Evolutionary conservation across 129 eudicot species (phyloP).

Genomic region (Escallonia rubra): DNA sequence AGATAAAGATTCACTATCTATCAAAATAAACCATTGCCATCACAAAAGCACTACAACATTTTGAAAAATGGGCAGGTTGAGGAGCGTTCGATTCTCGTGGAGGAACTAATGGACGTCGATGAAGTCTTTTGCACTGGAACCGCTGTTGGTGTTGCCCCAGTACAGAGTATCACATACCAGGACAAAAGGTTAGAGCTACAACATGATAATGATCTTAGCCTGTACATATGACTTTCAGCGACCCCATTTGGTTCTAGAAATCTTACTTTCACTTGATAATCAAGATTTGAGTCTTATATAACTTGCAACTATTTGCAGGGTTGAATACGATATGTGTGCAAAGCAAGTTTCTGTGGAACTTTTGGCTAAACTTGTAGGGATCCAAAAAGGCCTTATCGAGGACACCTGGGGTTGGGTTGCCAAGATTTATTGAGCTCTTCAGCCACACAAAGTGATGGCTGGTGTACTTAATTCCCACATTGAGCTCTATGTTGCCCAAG

Average conservation of each 20-base stretch:
- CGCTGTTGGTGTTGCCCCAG: conserved; percentile 18
- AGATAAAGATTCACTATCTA: no score
- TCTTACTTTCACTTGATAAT: background rate
- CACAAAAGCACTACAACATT: no score
- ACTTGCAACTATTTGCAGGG: background rate
- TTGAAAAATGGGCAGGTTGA: conserved; percentile 7
- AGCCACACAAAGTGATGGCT: no score
- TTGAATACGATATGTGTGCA: background rate
- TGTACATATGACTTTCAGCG: no score
- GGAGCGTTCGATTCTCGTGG: conserved; percentile 7
- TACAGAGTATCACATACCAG: conserved; percentile 20
- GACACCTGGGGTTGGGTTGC: background rate
- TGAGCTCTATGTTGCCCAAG: no score
- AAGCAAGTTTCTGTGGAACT: background rate
- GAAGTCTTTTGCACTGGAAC: conserved; percentile 34
- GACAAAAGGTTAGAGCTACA: conserved; percentile 8
- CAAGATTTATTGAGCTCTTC: background rate
- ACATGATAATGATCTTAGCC: no score
- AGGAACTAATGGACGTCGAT: conserved; percentile 13
- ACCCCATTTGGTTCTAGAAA: no score
- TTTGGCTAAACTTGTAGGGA: background rate
- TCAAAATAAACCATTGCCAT: no score
- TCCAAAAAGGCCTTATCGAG: conserved; percentile 2
- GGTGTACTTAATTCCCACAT: no score
- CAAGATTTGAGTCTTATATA: no score